phyloP scores from a whole-genome alignment of 805 yeast genomes.

The Teunomyces panamensis region DNA sequence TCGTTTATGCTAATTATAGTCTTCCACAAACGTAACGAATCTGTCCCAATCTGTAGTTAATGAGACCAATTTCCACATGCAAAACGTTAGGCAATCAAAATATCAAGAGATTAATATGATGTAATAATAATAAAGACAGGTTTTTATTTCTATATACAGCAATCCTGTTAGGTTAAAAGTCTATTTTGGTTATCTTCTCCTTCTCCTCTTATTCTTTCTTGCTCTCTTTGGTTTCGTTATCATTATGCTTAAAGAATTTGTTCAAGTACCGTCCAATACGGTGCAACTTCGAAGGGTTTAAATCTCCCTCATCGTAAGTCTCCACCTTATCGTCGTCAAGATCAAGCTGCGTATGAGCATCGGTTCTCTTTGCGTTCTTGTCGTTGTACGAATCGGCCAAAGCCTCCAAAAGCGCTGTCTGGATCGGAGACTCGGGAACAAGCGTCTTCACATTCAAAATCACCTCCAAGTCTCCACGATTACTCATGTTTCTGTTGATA shows the following conservation, averaged over 20 bases:
- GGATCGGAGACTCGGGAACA: conserved; percentile 78
- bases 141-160: not conserved
- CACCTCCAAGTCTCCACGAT: conserved; percentile 81
- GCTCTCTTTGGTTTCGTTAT: conserved; percentile 3
- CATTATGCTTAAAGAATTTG: conserved; percentile 20
- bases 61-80: no score
- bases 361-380: conserved; percentile 67
- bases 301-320: conserved; percentile 30
- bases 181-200: not conserved
- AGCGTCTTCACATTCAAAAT: conserved; percentile 66
- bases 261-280: conserved; percentile 25
- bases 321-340: conserved; percentile 25
- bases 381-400: conserved; percentile 90
- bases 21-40: no score
- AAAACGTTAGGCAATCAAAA: no score
- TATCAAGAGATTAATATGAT: no score
- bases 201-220: not conserved
- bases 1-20: no score
- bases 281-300: conserved; percentile 31
- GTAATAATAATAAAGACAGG: no score
- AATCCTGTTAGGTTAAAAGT: not conserved
- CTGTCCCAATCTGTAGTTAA: no score
- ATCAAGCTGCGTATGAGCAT: conserved; percentile 39
- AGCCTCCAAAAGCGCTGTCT: conserved; percentile 87
- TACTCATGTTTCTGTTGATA: conserved; percentile 43